Evolutionary conservation across 352 stramenopile species (phyloP), one percentile per base, ranked within the genome.

Genomic region (Phytopythium cucurbitacearum): DNA sequence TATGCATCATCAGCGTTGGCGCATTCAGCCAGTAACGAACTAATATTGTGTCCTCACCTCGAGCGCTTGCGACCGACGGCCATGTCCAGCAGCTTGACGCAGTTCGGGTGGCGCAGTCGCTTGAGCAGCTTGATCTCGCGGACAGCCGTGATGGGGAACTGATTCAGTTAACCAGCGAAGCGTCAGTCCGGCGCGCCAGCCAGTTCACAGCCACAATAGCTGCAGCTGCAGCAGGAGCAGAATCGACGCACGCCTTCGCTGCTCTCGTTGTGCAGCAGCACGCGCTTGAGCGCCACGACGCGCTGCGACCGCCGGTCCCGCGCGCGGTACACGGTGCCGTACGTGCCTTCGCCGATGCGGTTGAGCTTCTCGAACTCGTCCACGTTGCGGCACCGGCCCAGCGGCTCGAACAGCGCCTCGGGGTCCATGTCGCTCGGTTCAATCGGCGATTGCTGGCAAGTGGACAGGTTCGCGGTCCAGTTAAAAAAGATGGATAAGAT

Each of bases 241-340:
- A 13, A 2, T 3, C 11, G 33, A 11, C 74, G 68, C 64, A 97
- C 96, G 32, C 88, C 89, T 59, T 97, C 86, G 57, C 73, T 87
- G 16, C 67, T 67, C 71, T 97, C 89, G 62, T 97, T 93, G 71
- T 97, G 88, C 48, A 96, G 73, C 48, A 96, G 80, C 41, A 96
- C 92, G 43, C 85, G 83, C 62, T 98, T 98, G 40, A 98, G 72
- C 28, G 93, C 93, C 28, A 97, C 86, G 36, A 92, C 66, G n/a
- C 83, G 60, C 45, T 68, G 62, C 13, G 71, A 80, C 39, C 56
- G 12, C 42, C 76, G 85, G 58, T 96, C 80, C 10, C 73, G 56
- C 33, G 92, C 92, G 44, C 80, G 74, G 57, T 97, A 98, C 0
- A 98, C 92, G 11, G 93, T 87, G 41, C 91, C 89, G 59, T 93